A percentile compares a stretch with the other conserved stretches of the same genome.
These are phyloP conservation scores for Arachnopeziza araneosa DNA, from an alignment of 2,329 filamentous ascomycete species.

Conservation along the genomic window DNA sequence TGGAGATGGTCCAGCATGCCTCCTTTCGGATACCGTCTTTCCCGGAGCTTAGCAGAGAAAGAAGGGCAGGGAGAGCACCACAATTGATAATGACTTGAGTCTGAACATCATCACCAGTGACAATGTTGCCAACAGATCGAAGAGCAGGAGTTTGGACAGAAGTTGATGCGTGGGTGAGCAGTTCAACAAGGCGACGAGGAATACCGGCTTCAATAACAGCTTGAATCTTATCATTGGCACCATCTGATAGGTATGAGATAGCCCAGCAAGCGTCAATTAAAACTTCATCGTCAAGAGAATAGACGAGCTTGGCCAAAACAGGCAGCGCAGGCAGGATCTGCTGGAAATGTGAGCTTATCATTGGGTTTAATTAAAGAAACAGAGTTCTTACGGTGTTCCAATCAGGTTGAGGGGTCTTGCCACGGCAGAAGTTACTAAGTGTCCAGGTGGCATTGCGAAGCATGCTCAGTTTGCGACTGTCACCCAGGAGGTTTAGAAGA, in stretches of 20 bases:
- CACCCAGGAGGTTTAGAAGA: constrained; percentile 80
- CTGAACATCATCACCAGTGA: constrained; percentile 96
- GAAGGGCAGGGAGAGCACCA: constrained; percentile 83
- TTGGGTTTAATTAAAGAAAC: constrained; percentile 6
- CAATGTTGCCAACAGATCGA: constrained; percentile 96
- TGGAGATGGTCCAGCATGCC: constrained; percentile 99
- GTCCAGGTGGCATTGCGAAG: constrained; percentile 98
- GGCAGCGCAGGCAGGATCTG: constrained; percentile 93
- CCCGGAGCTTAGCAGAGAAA: constrained; percentile 89
- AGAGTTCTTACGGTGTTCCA: constrained; percentile 77
- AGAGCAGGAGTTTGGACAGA: constrained; percentile 97
- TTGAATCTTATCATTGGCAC: constrained; percentile 98
- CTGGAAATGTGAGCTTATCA: constrained; percentile 26
- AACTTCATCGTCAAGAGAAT: constrained; percentile 96
- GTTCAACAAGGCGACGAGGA: constrained; percentile 89
- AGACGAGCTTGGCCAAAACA: constrained; percentile 93
- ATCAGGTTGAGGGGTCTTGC: constrained; percentile 97
- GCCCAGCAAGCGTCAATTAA: constrained; percentile 99
- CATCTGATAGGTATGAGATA: constrained; percentile 96
- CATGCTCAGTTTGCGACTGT: constrained; percentile 99
- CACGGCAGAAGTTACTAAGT: constrained; percentile 98
- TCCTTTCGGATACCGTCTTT: constrained; percentile 99
- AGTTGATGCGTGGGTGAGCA: constrained; percentile 96
- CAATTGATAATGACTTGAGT: constrained; percentile 99
- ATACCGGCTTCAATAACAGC: constrained; percentile 98